Percentiles rank a stretch among this genome's conserved stretches.
Evolutionary conservation across 2,329 filamentous ascomycete species (phyloP).

Genomic region (Lecanoromycetidae sp.): DNA sequence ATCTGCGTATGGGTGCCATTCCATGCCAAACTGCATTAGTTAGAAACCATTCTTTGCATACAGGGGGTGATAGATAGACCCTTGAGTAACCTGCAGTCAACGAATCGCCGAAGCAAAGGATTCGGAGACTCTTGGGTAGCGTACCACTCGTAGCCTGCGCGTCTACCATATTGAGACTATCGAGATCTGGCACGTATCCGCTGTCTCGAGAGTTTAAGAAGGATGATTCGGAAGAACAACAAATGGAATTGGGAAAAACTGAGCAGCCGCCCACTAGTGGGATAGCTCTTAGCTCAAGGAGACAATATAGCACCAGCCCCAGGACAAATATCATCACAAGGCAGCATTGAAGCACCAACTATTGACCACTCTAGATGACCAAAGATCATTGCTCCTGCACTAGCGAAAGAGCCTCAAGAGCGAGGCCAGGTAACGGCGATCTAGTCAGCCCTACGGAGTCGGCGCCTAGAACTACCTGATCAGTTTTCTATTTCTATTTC

Average conservation of each 20-base stretch:
- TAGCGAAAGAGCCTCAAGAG: no score
- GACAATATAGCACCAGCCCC: neutral
- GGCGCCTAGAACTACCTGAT: no score
- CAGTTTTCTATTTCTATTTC: no score
- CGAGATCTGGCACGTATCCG: neutral
- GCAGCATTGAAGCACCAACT: neutral
- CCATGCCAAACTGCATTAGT: conserved; percentile 31
- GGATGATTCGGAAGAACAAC: neutral
- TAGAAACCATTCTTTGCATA: no score
- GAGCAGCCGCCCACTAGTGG: neutral
- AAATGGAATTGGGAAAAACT: neutral
- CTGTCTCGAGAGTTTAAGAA: neutral
- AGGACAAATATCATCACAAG: neutral
- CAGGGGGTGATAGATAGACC: no score
- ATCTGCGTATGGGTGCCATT: conserved; percentile 43
- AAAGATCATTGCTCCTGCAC: no score
- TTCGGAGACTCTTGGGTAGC: conserved; percentile 28
- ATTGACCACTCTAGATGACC: no score
- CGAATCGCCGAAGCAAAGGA: conserved; percentile 55
- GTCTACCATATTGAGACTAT: neutral
- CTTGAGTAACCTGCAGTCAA: conserved; percentile 46
- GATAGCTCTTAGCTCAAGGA: neutral
- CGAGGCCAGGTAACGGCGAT: no score
- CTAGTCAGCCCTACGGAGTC: no score
- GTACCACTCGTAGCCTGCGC: neutral